Evolutionary conservation across 2,329 filamentous ascomycete genomes (phyloP), one percentile per base, ranked within the genome.

Genomic region (Sporothrix globosa): DNA sequence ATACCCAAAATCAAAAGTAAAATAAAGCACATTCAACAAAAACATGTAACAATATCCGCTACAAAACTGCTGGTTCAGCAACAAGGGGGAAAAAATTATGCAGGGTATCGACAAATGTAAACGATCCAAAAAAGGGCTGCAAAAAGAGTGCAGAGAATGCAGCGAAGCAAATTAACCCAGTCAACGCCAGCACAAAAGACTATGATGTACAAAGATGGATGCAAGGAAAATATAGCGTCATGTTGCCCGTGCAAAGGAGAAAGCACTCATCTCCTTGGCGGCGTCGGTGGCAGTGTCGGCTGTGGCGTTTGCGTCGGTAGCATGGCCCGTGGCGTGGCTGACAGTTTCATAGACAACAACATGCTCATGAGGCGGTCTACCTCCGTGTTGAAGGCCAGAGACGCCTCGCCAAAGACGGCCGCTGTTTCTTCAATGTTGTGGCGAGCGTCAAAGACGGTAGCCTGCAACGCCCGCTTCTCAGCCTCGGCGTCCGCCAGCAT

Each of bases 371-470:
- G 17, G 1, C 69, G 61, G 24, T 67, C 61, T 2, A 70, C 21
- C 54, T 67, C 63, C 2, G 41, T 6, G 17, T 30, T 44, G 30
- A 70, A 52, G 2, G n/a, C 54, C 46, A 67, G 7, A 1, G 30
- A 21, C 2, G 63, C 63, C n/a, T 70, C 69, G n/a, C 69, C 69
- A 17, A 70, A 56, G 5, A 67, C 63, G 30, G 63, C 69, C 13
- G 69, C 54, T 10, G 63, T 67, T n/a, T 70, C 69, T 10, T 67
- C 53, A 13, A 70, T 48, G n/a, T 61, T 48, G 53, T 53, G 63
- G 13, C 41, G 44, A 2, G 63, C 53, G 30, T 63, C 61, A 5
- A 61, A 67, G 34, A 56, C 19, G 27, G 41, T 61, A 1, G 17
- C 54, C 21, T 70, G 53, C 41, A 70, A 54, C 17, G 34, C 19